These are phyloP conservation scores for Phylloporus sp. DNA, from an alignment of 768 basidiomycete genomes.

Conservation along the genomic window DNA sequence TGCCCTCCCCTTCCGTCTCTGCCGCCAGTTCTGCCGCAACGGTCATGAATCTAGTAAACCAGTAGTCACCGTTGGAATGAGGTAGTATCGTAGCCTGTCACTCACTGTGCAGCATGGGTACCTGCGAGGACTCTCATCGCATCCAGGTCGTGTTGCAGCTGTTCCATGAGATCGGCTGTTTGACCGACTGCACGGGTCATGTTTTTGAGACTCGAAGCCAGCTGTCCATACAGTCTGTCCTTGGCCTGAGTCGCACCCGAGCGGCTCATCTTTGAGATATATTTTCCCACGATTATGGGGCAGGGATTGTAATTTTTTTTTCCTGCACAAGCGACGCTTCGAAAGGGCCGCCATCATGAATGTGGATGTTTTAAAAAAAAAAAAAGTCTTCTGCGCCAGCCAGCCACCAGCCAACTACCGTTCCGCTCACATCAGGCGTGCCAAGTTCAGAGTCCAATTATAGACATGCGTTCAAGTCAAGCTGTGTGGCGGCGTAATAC, in stretches of 20 bases:
- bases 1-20: constrained; percentile 22
- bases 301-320: neutral
- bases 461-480: constrained; percentile 5
- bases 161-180: constrained; percentile 75
- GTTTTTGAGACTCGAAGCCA: constrained; percentile 62
- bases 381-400: neutral
- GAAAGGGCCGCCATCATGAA: neutral
- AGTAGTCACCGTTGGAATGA: neutral
- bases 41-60: constrained; percentile 45
- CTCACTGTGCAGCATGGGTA: constrained; percentile 78
- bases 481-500: constrained; percentile 7
- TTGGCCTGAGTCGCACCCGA: constrained; percentile 70
- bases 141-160: constrained; percentile 69
- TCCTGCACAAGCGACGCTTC: constrained; percentile 5
- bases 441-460: constrained; percentile 17
- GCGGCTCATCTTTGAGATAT: constrained; percentile 15
- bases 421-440: neutral
- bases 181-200: constrained; percentile 66
- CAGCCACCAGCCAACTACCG: too few relatives aligned
- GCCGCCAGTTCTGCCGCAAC: constrained; percentile 41
- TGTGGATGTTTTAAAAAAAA: neutral
- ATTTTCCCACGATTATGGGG: constrained; percentile 14
- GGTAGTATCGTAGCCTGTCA: neutral
- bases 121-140: constrained; percentile 79
- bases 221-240: constrained; percentile 75